phyloP scores from a whole-genome alignment of 2,329 filamentous ascomycete genomes.

The Metarhizium robertsii region DNA sequence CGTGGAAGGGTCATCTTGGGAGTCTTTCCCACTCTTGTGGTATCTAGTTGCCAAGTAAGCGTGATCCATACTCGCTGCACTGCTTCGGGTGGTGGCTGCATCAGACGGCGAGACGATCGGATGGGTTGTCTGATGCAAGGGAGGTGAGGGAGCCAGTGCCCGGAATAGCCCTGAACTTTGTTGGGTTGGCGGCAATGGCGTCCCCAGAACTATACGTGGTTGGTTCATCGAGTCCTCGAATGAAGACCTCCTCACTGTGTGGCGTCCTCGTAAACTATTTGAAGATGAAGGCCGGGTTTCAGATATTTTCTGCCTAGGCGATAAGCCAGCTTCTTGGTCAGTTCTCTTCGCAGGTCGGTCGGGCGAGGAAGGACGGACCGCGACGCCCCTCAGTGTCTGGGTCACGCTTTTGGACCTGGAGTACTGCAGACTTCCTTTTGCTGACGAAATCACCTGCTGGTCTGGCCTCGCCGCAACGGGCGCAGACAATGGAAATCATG shows the following conservation, averaged over 20 bases:
- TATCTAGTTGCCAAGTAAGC: constrained; percentile 4
- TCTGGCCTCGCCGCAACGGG: too few relatives aligned
- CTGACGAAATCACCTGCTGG: too few relatives aligned
- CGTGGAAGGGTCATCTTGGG: constrained; percentile 5
- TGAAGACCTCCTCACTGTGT: not conserved
- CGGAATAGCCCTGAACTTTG: constrained; percentile 1
- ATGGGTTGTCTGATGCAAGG: constrained; percentile 2
- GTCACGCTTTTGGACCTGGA: not conserved
- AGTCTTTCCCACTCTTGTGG: constrained; percentile 5
- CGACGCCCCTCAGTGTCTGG: not conserved
- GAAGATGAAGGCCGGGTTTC: not conserved
- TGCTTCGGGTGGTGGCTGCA: not conserved
- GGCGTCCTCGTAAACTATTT: not conserved
- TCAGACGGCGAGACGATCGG: constrained; percentile 1
- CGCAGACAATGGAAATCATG: too few relatives aligned
- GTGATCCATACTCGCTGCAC: constrained; percentile 3
- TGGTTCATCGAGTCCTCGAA: not conserved
- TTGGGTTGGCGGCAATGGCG: not conserved
- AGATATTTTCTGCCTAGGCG: not conserved
- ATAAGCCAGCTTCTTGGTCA: constrained; percentile 1
- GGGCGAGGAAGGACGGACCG: constrained; percentile 2
- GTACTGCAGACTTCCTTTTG: not conserved
- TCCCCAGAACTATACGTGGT: constrained; percentile 1
- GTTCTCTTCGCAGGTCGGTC: constrained; percentile 4
- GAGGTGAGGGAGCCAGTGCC: constrained; percentile 6